Conservation (phyloP, 2,329 filamentous ascomycete species). For the Coniochaeta pulveracea region DNA sequence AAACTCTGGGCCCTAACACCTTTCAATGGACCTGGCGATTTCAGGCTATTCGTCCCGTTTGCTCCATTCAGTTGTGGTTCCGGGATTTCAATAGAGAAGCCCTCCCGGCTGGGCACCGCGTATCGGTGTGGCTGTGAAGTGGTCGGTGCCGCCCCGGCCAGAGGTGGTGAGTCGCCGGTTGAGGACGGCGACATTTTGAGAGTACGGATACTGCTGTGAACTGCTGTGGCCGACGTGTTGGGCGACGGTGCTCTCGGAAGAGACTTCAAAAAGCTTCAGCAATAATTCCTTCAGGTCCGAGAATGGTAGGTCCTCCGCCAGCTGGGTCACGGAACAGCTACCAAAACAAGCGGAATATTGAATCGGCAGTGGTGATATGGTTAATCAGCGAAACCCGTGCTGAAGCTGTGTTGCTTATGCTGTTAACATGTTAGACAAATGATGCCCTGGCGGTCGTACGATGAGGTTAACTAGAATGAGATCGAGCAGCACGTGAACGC, state of each 20-base stretch:
- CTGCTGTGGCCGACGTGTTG: constrained; percentile 7
- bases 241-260: constrained; percentile 6
- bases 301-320: constrained; percentile 1
- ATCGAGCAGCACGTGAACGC: too few relatives aligned
- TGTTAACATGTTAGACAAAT: too few relatives aligned
- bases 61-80: constrained; percentile 29
- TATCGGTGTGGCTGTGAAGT: constrained; percentile 28
- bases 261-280: too few relatives aligned
- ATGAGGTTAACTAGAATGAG: too few relatives aligned
- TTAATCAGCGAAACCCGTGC: too few relatives aligned
- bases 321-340: neutral
- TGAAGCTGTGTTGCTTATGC: neutral
- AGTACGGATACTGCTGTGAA: constrained; percentile 11
- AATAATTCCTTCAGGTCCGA: too few relatives aligned
- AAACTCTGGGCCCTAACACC: constrained; percentile 35
- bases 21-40: constrained; percentile 39
- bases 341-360: neutral
- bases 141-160: constrained; percentile 20
- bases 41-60: constrained; percentile 30
- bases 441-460: too few relatives aligned
- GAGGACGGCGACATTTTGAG: constrained; percentile 40
- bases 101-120: constrained; percentile 32
- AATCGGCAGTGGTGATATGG: too few relatives aligned
- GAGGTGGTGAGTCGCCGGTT: constrained; percentile 39
- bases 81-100: constrained; percentile 36